Conservation (phyloP, 2,329 filamentous ascomycete species). For the Epichloe scottii region DNA sequence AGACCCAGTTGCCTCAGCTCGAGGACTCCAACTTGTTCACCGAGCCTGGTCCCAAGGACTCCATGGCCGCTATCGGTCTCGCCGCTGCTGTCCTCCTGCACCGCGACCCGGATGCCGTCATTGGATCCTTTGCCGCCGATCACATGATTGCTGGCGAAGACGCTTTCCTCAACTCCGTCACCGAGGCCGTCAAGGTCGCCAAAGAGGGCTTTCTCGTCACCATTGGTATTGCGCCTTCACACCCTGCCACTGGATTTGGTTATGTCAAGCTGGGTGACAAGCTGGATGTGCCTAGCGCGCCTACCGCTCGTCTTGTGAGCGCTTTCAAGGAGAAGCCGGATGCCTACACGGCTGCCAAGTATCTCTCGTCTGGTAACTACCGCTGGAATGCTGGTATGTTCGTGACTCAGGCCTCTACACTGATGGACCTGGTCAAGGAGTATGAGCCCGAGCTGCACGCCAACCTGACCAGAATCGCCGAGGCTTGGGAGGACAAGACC, state of each 20-base stretch:
- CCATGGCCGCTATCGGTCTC: constrained; percentile 16
- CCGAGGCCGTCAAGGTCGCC: constrained; percentile 15
- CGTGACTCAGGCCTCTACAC: constrained; percentile 14
- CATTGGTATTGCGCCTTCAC: constrained; percentile 16
- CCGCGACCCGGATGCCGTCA: constrained; percentile 13
- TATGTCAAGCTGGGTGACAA: constrained; percentile 15
- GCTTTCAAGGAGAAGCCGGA: constrained; percentile 17
- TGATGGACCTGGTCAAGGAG: constrained; percentile 15
- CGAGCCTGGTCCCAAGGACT: constrained; percentile 16
- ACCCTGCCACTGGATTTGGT: constrained; percentile 16
- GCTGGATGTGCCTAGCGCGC: constrained; percentile 10
- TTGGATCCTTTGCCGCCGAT: constrained; percentile 16
- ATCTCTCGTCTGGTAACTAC: constrained; percentile 15
- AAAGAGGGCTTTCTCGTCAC: constrained; percentile 15
- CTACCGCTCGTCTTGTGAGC: constrained; percentile 13
- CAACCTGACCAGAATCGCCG: constrained; percentile 12
- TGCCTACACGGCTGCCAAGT: constrained; percentile 15
- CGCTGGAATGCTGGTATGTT: constrained; percentile 18
- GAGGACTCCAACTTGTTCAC: constrained; percentile 13
- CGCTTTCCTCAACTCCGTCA: constrained; percentile 14
- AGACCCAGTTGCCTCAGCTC: constrained; percentile 13
- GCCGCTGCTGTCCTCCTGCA: constrained; percentile 14
- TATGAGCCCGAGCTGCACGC: constrained; percentile 12
- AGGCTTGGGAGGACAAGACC: constrained; percentile 14
- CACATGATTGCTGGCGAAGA: constrained; percentile 17